Conservation (phyloP, 140 eudicot genomes). For the Ambrosia hybrid region DNA sequence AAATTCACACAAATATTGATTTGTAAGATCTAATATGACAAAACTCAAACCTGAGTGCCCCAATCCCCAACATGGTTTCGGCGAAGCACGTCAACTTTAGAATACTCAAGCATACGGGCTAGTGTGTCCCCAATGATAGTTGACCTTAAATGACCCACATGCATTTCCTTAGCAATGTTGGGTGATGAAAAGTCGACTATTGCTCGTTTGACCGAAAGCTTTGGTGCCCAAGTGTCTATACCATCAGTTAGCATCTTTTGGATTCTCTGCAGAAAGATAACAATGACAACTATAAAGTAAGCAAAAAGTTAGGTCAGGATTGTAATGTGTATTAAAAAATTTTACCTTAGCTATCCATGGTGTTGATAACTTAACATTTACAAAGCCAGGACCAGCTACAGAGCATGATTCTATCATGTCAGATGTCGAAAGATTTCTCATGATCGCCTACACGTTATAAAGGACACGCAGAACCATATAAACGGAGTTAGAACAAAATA, state of each 20-base stretch:
- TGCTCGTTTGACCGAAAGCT: constrained; percentile 55
- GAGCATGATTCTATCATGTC: constrained; percentile 75
- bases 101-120: constrained; percentile 81
- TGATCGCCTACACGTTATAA: constrained; percentile 57
- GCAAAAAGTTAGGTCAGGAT: too few species aligned
- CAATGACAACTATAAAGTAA: too few species aligned
- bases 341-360: constrained; percentile 86
- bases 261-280: constrained; percentile 48
- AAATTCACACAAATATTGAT: neutral
- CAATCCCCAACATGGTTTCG: constrained; percentile 94
- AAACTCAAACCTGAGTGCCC: constrained; percentile 81
- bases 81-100: constrained; percentile 78
- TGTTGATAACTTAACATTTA: constrained; percentile 68
- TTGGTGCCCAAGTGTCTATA: constrained; percentile 78
- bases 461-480: constrained; percentile 9
- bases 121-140: constrained; percentile 86
- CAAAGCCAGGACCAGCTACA: constrained; percentile 92
- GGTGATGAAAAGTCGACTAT: constrained; percentile 96
- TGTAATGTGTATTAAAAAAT: neutral
- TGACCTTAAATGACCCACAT: constrained; percentile 85
- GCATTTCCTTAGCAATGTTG: constrained; percentile 95
- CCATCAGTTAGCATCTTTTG: constrained; percentile 73
- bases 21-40: neutral
- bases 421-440: constrained; percentile 71
- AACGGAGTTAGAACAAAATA: constrained; percentile 2